Evolutionary conservation across 345 rosid genomes (phyloP).

Genomic region (Pelargonium nanum): DNA sequence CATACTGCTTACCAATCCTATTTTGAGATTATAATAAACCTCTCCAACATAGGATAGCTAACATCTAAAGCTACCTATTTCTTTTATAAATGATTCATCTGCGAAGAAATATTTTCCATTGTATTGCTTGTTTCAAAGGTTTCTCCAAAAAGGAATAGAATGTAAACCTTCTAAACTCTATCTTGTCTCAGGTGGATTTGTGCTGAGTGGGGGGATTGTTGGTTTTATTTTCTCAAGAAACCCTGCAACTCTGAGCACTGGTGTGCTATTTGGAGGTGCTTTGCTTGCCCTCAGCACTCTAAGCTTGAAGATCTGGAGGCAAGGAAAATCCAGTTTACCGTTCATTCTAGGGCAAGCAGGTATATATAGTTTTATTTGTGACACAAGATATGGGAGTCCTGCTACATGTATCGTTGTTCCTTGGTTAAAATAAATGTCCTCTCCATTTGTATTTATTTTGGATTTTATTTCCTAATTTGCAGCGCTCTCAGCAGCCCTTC

Average conservation of each 20-base stretch:
- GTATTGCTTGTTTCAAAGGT: background rate
- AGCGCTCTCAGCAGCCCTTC: background rate
- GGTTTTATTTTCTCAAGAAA: constrained; percentile 67
- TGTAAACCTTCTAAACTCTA: background rate
- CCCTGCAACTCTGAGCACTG: constrained; percentile 36
- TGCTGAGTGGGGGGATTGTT: constrained; percentile 59
- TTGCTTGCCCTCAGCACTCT: constrained; percentile 68
- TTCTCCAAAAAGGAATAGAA: too few relatives aligned
- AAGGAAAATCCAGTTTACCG: constrained; percentile 85
- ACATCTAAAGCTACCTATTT: too few relatives aligned
- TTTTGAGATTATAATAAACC: too few relatives aligned
- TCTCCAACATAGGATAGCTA: background rate
- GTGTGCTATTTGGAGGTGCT: constrained; percentile 62
- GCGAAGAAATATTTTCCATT: too few relatives aligned
- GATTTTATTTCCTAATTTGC: background rate
- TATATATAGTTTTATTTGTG: constrained; percentile 16
- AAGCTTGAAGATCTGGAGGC: constrained; percentile 80
- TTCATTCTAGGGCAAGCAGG: constrained; percentile 91
- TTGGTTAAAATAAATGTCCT: background rate
- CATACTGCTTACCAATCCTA: too few relatives aligned
- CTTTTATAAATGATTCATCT: too few relatives aligned
- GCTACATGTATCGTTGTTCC: background rate
- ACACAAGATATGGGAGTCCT: background rate
- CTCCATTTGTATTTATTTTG: background rate
- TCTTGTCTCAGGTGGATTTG: constrained; percentile 51